These are phyloP conservation scores for Darksidea phi DNA, from an alignment of 495 filamentous ascomycete genomes.

Conservation along the genomic window DNA sequence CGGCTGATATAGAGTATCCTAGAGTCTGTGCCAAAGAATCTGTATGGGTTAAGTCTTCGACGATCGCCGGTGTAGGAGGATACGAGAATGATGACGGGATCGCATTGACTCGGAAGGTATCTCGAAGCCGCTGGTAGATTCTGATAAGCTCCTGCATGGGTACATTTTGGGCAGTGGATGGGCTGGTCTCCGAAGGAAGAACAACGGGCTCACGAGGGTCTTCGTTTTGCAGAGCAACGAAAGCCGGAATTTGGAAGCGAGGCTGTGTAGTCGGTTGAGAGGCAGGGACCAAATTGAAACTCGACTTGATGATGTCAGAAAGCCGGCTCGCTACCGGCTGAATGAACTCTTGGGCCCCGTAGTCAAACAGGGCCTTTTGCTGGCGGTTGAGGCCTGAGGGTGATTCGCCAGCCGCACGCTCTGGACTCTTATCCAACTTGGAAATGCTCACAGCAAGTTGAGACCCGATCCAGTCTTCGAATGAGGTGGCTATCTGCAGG, in stretches of 20 bases:
- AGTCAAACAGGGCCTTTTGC: constrained; percentile 58
- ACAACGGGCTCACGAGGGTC: constrained; percentile 32
- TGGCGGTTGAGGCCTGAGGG: constrained; percentile 13
- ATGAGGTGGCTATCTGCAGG: constrained; percentile 56
- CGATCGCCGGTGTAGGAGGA: constrained; percentile 35
- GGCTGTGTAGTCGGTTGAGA: constrained; percentile 17
- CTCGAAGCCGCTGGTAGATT: constrained; percentile 75
- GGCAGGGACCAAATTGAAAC: constrained; percentile 10
- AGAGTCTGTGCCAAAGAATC: constrained; percentile 72
- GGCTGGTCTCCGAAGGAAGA: constrained; percentile 20
- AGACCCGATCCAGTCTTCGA: constrained; percentile 63
- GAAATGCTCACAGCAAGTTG: constrained; percentile 46
- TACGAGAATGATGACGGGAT: constrained; percentile 55
- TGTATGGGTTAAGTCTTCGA: constrained; percentile 58
- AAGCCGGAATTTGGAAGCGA: constrained; percentile 51
- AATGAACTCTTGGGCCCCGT: constrained; percentile 61
- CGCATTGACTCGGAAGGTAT: constrained; percentile 71
- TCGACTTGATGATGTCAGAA: constrained; percentile 28
- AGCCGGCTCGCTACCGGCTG: constrained; percentile 60
- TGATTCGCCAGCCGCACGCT: constrained; percentile 11
- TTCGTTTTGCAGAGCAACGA: constrained; percentile 43
- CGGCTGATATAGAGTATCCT: constrained; percentile 83
- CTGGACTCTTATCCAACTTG: constrained; percentile 45
- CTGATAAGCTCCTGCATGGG: constrained; percentile 62
- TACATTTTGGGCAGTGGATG: constrained; percentile 4